Evolutionary conservation across 352 stramenopile species (phyloP).

Genomic region (Globisporangium takayamanum): DNA sequence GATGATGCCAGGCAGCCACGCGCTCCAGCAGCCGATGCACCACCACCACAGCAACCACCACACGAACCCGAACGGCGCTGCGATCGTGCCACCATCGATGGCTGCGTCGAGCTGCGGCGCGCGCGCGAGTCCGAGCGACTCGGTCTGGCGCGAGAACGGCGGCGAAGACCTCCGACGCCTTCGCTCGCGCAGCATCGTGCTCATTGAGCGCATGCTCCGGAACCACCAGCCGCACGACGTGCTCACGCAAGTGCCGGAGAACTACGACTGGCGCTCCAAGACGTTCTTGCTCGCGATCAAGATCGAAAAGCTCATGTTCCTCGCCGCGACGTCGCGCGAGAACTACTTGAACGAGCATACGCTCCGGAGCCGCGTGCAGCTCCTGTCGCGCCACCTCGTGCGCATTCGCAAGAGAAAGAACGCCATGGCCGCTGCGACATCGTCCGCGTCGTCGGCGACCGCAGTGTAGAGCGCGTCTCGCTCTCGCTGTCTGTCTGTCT

Average conservation of each 20-base stretch:
- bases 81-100: constrained; percentile 4
- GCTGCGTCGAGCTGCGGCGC: constrained; percentile 1
- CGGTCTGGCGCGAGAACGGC: constrained; percentile 7
- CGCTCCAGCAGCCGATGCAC: constrained; percentile 3
- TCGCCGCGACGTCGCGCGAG: constrained; percentile 39
- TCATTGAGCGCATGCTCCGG: constrained; percentile 56
- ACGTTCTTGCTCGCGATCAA: constrained; percentile 64
- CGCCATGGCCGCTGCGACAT: constrained; percentile 6
- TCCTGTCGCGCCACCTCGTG: constrained; percentile 48
- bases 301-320: constrained; percentile 62
- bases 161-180: constrained; percentile 27
- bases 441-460: not conserved
- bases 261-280: constrained; percentile 58
- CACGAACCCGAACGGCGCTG: constrained; percentile 7
- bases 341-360: constrained; percentile 59
- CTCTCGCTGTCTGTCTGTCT: not conserved
- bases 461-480: constrained; percentile 3
- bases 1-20: not conserved
- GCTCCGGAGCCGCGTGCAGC: constrained; percentile 41
- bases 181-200: constrained; percentile 43
- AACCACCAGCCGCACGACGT: constrained; percentile 56
- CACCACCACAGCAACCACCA: not conserved
- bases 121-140: constrained; percentile 2
- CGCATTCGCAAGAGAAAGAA: constrained; percentile 58
- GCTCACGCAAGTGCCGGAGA: constrained; percentile 57